phyloP scores from a whole-genome alignment of 1,284 basidiomycete genomes.

The Mycena citricolor region DNA sequence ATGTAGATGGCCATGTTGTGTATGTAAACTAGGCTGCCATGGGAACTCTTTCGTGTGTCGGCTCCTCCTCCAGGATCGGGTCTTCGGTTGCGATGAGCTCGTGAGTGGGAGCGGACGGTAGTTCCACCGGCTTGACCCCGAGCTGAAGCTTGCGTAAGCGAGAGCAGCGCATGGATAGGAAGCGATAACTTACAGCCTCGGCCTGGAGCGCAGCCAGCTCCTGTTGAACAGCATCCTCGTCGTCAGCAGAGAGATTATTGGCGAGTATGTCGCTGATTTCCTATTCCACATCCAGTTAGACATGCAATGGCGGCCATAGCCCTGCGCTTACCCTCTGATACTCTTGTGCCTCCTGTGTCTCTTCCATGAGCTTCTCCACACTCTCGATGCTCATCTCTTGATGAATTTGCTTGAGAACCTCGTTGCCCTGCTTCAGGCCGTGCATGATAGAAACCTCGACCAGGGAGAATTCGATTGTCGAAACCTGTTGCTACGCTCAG shows the following conservation, averaged over 20 bases:
- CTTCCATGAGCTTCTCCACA: conserved; percentile 91
- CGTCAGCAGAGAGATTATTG: conserved; percentile 80
- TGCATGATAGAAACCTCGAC: conserved; percentile 92
- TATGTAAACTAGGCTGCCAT: conserved; percentile 41
- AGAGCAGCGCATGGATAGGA: neutral
- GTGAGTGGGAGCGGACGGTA: conserved; percentile 45
- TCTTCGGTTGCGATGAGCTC: conserved; percentile 34
- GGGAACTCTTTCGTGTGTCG: conserved; percentile 36
- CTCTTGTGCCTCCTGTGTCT: conserved; percentile 88
- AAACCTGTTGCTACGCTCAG: conserved; percentile 58
- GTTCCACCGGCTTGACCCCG: conserved; percentile 13
- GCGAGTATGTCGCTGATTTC: conserved; percentile 91
- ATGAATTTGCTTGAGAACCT: conserved; percentile 92
- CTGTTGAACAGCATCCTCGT: conserved; percentile 89
- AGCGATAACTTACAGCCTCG: conserved; percentile 47
- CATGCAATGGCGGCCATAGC: neutral
- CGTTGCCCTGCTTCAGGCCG: conserved; percentile 90
- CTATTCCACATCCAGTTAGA: conserved; percentile 39
- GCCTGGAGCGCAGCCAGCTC: conserved; percentile 74
- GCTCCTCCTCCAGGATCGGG: conserved; percentile 4
- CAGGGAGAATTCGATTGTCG: conserved; percentile 94
- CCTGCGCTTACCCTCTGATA: conserved; percentile 76
- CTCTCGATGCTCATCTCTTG: conserved; percentile 89
- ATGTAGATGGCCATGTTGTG: neutral
- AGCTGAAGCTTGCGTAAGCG: conserved; percentile 4